Conservation (phyloP, 2,329 filamentous ascomycete species). For the Chrysoporthe austroafricana region DNA sequence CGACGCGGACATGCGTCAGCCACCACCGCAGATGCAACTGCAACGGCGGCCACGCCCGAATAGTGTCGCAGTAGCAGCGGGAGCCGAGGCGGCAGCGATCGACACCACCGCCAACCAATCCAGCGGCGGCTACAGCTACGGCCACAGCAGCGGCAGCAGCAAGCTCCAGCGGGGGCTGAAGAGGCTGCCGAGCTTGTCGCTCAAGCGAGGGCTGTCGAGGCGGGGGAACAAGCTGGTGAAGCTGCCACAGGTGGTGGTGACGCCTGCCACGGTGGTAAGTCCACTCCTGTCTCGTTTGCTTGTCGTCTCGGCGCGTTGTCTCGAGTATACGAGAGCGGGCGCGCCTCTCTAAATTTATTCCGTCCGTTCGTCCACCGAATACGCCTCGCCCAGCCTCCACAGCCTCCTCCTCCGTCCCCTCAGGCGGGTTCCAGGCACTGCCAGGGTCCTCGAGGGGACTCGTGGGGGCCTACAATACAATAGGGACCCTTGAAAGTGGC, state of each 20-base stretch:
- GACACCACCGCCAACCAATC: background rate
- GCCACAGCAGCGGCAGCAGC: background rate
- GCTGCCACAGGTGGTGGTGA: constrained; percentile 16
- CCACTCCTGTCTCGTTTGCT: constrained; percentile 6
- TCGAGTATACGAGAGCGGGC: too few relatives aligned
- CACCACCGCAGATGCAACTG: background rate
- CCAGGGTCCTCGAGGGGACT: background rate
- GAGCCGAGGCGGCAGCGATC: background rate
- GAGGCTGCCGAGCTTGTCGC: constrained; percentile 14
- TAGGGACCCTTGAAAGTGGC: background rate
- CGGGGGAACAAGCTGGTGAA: constrained; percentile 16
- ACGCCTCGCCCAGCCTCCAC: background rate
- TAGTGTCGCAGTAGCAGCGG: background rate
- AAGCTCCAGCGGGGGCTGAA: constrained; percentile 10
- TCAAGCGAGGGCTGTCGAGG: constrained; percentile 14
- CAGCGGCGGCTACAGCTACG: background rate
- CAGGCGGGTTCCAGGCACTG: background rate
- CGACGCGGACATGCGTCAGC: background rate
- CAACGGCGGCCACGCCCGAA: background rate
- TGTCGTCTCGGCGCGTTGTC: background rate
- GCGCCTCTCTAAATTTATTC: background rate
- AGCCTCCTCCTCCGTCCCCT: background rate
- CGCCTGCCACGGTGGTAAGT: constrained; percentile 27
- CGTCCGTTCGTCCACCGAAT: background rate
- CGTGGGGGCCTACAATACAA: too few relatives aligned